Base-by-base conservation (phyloP, 768 basidiomycete genomes). In the Leccinum subgranulosum region DNA sequence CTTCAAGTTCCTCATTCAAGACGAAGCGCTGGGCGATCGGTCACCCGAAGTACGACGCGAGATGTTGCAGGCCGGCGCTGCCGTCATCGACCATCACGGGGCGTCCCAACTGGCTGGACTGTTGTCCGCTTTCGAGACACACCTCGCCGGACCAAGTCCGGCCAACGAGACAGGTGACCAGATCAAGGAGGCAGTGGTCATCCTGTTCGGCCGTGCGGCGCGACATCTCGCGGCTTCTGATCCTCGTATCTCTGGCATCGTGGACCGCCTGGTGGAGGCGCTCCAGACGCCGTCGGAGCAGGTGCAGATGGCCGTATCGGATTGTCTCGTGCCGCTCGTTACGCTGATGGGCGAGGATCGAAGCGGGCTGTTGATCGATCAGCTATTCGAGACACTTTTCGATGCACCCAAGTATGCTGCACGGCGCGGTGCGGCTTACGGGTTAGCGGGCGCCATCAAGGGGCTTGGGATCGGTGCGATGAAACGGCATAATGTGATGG, bases 351-450 rank as follows among this genome's bases (percentile, higher is more conserved):
- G 78, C 31, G 77, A 21, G 46, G 58, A 81, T 8, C 55, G 64
- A 27, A 57, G 62, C 25, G 75, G 81, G 2, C 69, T 73, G 21
- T 77, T 99, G n/a, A 81, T 94, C 47, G 90, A 92, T 51, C 76
- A 79, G 55, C 79, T 99, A 3, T 82, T 94, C 63, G 79, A 84
- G 11, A 87, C 93, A 33, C 79, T 98, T 17, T 85, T 90, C 58
- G 79, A 84, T 50, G 86, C 85, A 5, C 77, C 84, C 8, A 98
- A 94, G 70, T 98, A 99, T 67, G 96, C 92, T 10, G 81, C 84
- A 51, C 84, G 97, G n/a, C 84, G 96, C n/a, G 97, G 97, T 31
- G 95, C 96, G 1, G 95, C 96, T 1, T 98, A 98, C 71, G 97
- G 96, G 43, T 75, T 99, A 19, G 94, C 96, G 2, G 97, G 97